phyloP scores from a whole-genome alignment of 169 alveolate genomes.

The Neospora caninum region DNA sequence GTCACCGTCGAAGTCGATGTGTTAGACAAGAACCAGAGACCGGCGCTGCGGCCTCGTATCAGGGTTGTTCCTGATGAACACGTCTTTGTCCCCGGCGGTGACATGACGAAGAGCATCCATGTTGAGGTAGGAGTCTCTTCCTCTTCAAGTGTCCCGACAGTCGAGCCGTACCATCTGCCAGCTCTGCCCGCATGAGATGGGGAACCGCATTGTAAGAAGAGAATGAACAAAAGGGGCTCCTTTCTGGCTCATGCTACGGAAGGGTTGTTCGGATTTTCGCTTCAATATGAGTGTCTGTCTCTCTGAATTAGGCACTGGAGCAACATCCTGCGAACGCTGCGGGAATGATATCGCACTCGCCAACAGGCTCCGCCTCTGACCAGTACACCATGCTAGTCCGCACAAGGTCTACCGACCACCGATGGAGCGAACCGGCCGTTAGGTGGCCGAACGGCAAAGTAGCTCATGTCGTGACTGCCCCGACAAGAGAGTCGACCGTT shows the following conservation, averaged over 20 bases:
- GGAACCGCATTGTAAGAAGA: too few species aligned
- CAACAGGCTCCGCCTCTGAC: neutral
- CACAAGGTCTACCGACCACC: neutral
- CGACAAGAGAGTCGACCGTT: too few species aligned
- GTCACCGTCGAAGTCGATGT: neutral
- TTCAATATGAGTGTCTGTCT: too few species aligned
- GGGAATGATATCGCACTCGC: neutral
- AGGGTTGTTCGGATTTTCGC: too few species aligned
- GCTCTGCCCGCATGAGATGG: too few species aligned
- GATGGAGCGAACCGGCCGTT: neutral
- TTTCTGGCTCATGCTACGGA: too few species aligned
- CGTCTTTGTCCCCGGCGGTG: neutral
- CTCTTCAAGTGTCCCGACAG: neutral
- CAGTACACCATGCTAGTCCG: neutral
- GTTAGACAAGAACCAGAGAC: neutral
- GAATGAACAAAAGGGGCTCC: too few species aligned
- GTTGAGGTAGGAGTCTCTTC: neutral
- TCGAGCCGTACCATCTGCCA: too few species aligned
- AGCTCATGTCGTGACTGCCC: neutral
- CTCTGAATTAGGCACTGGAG: neutral
- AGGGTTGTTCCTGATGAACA: neutral
- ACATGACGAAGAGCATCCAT: neutral
- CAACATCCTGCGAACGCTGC: neutral
- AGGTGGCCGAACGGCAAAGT: neutral
- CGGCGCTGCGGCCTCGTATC: neutral